These are phyloP conservation scores for Phalaenopsis hybrid DNA, from an alignment of 116 monocot species.

Conservation along the genomic window DNA sequence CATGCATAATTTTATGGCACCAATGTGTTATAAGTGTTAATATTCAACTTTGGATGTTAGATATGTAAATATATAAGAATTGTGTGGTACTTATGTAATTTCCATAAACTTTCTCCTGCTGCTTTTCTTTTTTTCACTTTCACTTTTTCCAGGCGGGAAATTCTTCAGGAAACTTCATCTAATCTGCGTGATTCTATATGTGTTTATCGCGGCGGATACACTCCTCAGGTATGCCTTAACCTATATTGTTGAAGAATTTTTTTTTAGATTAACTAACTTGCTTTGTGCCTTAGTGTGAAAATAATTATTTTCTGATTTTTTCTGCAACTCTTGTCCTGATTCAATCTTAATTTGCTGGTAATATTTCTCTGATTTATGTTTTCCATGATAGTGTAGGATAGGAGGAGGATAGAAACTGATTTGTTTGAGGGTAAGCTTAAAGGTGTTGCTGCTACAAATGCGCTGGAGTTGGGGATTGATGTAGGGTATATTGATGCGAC, in stretches of 20 bases:
- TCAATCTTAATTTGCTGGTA: conserved; percentile 36
- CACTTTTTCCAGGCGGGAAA: conserved; percentile 58
- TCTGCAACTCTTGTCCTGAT: not conserved
- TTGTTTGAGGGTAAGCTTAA: conserved; percentile 71
- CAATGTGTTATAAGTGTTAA: too few relatives aligned
- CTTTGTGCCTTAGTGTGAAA: not conserved
- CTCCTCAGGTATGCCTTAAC: conserved; percentile 45
- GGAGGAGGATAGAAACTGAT: conserved; percentile 73
- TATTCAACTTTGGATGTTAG: too few relatives aligned
- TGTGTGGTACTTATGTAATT: too few relatives aligned
- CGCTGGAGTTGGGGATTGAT: conserved; percentile 94
- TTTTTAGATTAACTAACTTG: not conserved
- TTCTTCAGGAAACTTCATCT: conserved; percentile 57
- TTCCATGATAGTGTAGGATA: conserved; percentile 46
- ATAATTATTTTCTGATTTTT: not conserved
- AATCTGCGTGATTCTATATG: conserved; percentile 51
- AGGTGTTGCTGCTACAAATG: conserved; percentile 95
- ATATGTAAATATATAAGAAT: too few relatives aligned
- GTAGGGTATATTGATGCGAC: conserved; percentile 93
- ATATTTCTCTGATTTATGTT: conserved; percentile 45
- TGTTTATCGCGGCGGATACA: conserved; percentile 90
- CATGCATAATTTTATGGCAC: too few relatives aligned
- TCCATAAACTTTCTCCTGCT: not conserved
- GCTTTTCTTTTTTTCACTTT: conserved; percentile 2
- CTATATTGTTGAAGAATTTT: not conserved